A percentile compares a stretch with the other conserved stretches of the same genome.
Evolutionary conservation across 257 asterid genomes (phyloP).

Genomic region (Primulina huaijiensis): DNA sequence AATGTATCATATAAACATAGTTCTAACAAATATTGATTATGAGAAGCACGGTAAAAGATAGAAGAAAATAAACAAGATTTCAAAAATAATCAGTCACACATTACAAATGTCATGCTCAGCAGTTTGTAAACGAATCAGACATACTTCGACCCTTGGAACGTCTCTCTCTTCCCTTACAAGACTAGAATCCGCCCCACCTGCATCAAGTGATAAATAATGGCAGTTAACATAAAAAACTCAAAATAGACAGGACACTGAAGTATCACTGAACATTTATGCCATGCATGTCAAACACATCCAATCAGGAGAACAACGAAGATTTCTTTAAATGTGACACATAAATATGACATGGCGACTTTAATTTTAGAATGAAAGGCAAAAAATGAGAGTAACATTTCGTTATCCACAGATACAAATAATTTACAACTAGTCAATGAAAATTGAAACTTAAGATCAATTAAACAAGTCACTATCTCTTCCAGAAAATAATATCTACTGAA

Average conservation of each 20-base stretch:
- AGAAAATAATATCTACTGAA: neutral
- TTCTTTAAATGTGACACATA: neutral
- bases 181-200: conserved; percentile 34
- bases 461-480: neutral
- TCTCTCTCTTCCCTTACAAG: conserved; percentile 30
- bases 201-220: conserved; percentile 24
- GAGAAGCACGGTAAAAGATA: neutral
- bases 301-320: conserved; percentile 1
- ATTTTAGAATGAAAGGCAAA: neutral
- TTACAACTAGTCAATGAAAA: neutral
- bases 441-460: conserved; percentile 5
- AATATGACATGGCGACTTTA: neutral
- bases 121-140: conserved; percentile 30
- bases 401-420: neutral
- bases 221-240: conserved; percentile 9
- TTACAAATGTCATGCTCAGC: conserved; percentile 29
- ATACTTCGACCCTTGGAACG: conserved; percentile 35
- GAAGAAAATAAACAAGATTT: conserved; percentile 8
- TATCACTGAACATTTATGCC: neutral
- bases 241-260: neutral
- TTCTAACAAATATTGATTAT: too few species aligned
- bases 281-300: conserved; percentile 7
- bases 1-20: neutral
- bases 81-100: conserved; percentile 4
- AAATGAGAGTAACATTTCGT: neutral